Base-by-base conservation (phyloP, 2,329 filamentous ascomycete species). In the Scedosporium apiospermum region DNA sequence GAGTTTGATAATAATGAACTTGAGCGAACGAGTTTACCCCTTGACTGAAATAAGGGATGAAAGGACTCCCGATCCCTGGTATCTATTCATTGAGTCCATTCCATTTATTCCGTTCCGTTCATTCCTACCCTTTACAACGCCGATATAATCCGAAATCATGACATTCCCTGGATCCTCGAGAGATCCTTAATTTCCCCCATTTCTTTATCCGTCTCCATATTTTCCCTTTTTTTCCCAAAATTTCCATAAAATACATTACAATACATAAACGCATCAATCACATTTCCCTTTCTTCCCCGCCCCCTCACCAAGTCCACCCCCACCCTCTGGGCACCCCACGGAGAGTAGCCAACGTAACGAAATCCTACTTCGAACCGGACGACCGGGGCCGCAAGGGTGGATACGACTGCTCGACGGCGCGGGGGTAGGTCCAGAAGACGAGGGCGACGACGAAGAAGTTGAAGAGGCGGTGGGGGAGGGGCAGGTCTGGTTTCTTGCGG, bases 391-490 rank as follows among this genome's bases (percentile, higher is more conserved):
- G 51, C 12, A 14, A 6, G 12, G 51, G 51, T 23, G 55, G 41
- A 18, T 61, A 44, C 16, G 23, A 55, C 62, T 77, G 75, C 63
- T 76, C 73, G 4, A 77, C 67, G 21, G 69, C 72, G 51, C 74
- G 73, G 6, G 76, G 76, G 41, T 78, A 77, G 4, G 75, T 76
- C 74, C 74, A 77, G 57, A 76, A 73, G n/a, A 77, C 72, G 27
- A 77, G 63, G 1, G 69, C 68, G 0, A 72, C 67, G 38, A 71
- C 64, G 3, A 71, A 51, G 44, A 68, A 69, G 63, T 71, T 72
- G 41, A 71, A 57, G 18, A 70, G 42, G 9, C 67, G 69, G 6
- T 66, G 66, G 59, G 65, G 62, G 6, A 60, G 66, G 0, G 71
- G 67, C 59, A 71, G 66, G 30, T 67, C 63, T 6, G 74, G 73